Evolutionary conservation across 495 filamentous ascomycete species (phyloP).

Genomic region (Penicillium silybi): DNA sequence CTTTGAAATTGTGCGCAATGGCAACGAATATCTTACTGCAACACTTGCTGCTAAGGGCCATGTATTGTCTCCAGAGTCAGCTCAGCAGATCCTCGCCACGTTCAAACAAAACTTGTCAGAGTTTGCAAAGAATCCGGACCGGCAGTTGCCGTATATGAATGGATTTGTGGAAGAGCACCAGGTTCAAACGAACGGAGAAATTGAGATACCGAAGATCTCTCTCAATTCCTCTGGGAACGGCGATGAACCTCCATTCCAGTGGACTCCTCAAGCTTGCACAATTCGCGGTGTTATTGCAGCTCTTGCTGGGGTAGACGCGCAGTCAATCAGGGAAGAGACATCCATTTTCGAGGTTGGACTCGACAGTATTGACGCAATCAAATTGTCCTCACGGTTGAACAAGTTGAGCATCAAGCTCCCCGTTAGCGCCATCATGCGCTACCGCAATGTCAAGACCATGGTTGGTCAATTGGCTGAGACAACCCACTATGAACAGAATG

Average conservation of each 20-base stretch:
- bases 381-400: constrained; percentile 62
- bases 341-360: constrained; percentile 80
- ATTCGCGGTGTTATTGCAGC: constrained; percentile 58
- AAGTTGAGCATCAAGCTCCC: constrained; percentile 53
- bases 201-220: background rate
- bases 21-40: constrained; percentile 41
- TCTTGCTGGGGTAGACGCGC: constrained; percentile 50
- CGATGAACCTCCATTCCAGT: constrained; percentile 37
- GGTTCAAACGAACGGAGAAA: constrained; percentile 1
- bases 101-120: constrained; percentile 25
- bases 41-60: constrained; percentile 48
- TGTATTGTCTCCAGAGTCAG: constrained; percentile 14
- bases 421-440: constrained; percentile 64
- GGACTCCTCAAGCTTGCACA: constrained; percentile 45
- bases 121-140: constrained; percentile 19
- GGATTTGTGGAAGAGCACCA: background rate
- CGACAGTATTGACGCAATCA: constrained; percentile 87
- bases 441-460: constrained; percentile 60
- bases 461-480: constrained; percentile 14
- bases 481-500: constrained; percentile 5
- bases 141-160: constrained; percentile 13
- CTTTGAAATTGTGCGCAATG: constrained; percentile 59
- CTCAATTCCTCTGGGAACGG: background rate
- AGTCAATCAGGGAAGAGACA: constrained; percentile 49
- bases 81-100: constrained; percentile 17